Percentiles rank a stretch among this genome's conserved stretches.
Evolutionary conservation across 192 early-diverging fungal genomes (phyloP).

Genomic region (Globomyces pollinis-pini): DNA sequence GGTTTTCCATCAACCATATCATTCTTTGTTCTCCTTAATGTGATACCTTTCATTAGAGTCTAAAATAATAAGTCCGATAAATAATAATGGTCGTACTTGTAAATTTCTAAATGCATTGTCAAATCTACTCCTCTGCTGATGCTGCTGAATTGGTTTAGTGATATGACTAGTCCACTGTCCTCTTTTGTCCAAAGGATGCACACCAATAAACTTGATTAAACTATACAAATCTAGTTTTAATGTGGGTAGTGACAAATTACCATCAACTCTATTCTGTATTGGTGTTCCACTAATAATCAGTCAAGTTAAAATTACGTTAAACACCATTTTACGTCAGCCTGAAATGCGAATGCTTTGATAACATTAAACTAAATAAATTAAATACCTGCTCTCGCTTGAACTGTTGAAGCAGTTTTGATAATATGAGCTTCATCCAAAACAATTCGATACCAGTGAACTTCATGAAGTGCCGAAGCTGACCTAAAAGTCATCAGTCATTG

Average conservation of each 20-base stretch:
- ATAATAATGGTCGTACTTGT: background rate
- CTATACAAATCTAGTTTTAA: constrained; percentile 87
- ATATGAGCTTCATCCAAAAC: constrained; percentile 94
- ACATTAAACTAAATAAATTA: too few species aligned
- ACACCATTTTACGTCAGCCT: constrained; percentile 75
- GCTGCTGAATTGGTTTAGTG: constrained; percentile 29
- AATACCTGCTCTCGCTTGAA: constrained; percentile 65
- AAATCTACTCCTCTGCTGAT: constrained; percentile 11
- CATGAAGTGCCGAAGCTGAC: constrained; percentile 41
- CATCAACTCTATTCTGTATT: constrained; percentile 24
- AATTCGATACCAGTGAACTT: constrained; percentile 73
- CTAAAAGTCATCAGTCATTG: constrained; percentile 6
- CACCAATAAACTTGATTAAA: constrained; percentile 72
- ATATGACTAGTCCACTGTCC: constrained; percentile 31
- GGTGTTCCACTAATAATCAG: constrained; percentile 19
- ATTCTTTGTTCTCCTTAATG: constrained; percentile 82
- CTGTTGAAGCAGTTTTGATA: constrained; percentile 74
- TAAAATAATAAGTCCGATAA: too few species aligned
- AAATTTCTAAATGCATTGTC: constrained; percentile 27
- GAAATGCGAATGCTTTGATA: too few species aligned
- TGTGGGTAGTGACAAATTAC: too few species aligned
- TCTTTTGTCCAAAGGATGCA: constrained; percentile 48
- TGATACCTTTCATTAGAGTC: constrained; percentile 64
- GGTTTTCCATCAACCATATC: constrained; percentile 67
- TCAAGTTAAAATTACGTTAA: constrained; percentile 47